A percentile compares a stretch with the other conserved stretches of the same genome.
These are phyloP conservation scores for Hortiboletus campestris DNA, from an alignment of 768 basidiomycete genomes.

Conservation along the genomic window DNA sequence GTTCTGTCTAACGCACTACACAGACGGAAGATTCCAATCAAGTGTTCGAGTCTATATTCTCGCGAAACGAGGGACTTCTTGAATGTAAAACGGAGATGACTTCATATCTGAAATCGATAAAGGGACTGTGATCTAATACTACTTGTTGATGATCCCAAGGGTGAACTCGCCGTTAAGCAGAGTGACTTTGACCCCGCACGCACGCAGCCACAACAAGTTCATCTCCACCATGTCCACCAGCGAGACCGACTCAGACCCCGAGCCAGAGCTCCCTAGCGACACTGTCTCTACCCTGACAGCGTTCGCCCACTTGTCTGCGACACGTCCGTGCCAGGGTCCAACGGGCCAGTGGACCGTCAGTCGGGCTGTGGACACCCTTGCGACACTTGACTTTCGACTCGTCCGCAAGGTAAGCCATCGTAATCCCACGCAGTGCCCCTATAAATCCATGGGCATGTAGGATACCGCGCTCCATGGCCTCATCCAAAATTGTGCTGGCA, in stretches of 20 bases:
- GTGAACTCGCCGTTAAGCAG: neutral
- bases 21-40: slow-evolving; percentile 59
- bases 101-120: slow-evolving; percentile 55
- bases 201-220: neutral
- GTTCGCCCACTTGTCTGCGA: slow-evolving; percentile 20
- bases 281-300: slow-evolving; percentile 15
- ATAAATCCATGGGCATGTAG: slow-evolving; percentile 19
- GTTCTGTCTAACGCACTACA: slow-evolving; percentile 10
- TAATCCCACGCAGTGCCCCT: neutral
- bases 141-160: neutral
- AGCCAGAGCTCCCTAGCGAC: slow-evolving; percentile 20
- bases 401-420: slow-evolving; percentile 26
- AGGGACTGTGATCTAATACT: slow-evolving; percentile 42
- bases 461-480: slow-evolving; percentile 33
- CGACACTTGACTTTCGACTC: slow-evolving; percentile 29
- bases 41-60: slow-evolving; percentile 63
- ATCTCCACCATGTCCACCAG: slow-evolving; percentile 36
- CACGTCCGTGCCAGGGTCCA: neutral
- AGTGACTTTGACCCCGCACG: neutral
- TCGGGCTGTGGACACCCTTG: slow-evolving; percentile 25
- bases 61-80: slow-evolving; percentile 48
- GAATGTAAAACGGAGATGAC: slow-evolving; percentile 56
- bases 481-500: slow-evolving; percentile 35
- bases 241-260: slow-evolving; percentile 63
- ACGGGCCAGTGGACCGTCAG: slow-evolving; percentile 12